These are phyloP conservation scores for Zygosaccharomyces kombuchaensis DNA, from an alignment of 805 yeast species.

Conservation along the genomic window DNA sequence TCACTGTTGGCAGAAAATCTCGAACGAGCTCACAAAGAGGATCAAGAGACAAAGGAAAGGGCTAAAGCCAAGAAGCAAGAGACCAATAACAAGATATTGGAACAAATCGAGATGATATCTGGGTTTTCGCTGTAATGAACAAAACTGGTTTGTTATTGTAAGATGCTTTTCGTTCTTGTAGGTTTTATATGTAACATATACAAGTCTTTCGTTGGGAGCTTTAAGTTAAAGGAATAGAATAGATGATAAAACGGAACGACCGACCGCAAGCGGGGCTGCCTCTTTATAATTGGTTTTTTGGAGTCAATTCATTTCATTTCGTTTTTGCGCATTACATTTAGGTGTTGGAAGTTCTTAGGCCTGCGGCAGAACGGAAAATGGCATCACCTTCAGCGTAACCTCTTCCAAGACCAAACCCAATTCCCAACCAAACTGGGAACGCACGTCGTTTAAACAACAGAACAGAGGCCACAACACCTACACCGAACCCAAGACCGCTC, in stretches of 20 bases:
- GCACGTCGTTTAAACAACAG: slow-evolving; percentile 88
- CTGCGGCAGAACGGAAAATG: slow-evolving; percentile 80
- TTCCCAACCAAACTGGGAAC: slow-evolving; percentile 96
- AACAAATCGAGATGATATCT: slow-evolving; percentile 34
- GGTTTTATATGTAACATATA: slow-evolving; percentile 12
- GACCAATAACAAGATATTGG: slow-evolving; percentile 28
- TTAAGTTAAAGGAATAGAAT: slow-evolving; percentile 10
- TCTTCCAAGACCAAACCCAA: slow-evolving; percentile 97
- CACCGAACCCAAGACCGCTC: slow-evolving; percentile 94
- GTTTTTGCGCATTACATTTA: slow-evolving; percentile 27
- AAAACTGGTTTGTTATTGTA: neutral
- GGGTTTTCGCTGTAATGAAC: slow-evolving; percentile 28
- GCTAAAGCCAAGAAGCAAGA: slow-evolving; percentile 23
- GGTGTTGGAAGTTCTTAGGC: slow-evolving; percentile 69
- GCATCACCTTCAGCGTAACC: slow-evolving; percentile 99
- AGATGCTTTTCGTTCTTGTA: neutral
- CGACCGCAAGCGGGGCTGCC: neutral
- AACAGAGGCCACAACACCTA: slow-evolving; percentile 90
- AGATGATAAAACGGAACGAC: neutral
- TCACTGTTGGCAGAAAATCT: slow-evolving; percentile 21
- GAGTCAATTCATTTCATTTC: neutral
- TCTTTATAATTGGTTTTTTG: neutral
- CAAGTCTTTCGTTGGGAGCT: slow-evolving; percentile 8
- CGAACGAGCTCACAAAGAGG: slow-evolving; percentile 28
- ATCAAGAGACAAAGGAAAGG: slow-evolving; percentile 21